phyloP scores from a whole-genome alignment of 2,329 filamentous ascomycete genomes.

The Proliferodiscus dingleyae region DNA sequence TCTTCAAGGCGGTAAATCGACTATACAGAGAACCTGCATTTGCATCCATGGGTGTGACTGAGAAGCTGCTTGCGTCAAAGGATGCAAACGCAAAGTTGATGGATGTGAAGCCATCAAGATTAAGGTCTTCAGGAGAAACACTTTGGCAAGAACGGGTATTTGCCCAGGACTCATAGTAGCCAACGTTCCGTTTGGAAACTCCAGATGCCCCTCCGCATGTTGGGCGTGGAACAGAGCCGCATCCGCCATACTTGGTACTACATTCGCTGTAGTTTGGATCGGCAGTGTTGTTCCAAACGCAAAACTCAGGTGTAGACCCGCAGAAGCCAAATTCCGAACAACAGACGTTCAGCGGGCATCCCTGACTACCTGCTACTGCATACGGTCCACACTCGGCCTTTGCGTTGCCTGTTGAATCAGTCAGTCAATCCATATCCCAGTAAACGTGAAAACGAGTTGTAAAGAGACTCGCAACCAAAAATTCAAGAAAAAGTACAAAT shows the following conservation, averaged over 20 bases:
- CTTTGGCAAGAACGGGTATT: not conserved
- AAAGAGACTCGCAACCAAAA: no score
- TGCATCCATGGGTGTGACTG: not conserved
- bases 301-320: not conserved
- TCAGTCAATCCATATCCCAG: no score
- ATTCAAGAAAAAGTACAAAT: no score
- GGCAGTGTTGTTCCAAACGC: not conserved
- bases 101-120: constrained; percentile 3
- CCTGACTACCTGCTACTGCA: not conserved
- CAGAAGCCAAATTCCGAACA: not conserved
- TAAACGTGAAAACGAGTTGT: no score
- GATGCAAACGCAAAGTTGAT: constrained; percentile 1
- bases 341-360: not conserved
- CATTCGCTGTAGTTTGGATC: no score
- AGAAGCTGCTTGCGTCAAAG: not conserved
- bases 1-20: not conserved
- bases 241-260: not conserved
- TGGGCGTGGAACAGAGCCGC: not conserved
- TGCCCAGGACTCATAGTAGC: constrained; percentile 1
- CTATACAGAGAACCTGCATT: not conserved
- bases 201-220: not conserved
- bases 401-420: no score
- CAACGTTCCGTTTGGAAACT: not conserved
- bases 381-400: not conserved
- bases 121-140: constrained; percentile 1